Evolutionary conservation across 2,329 filamentous ascomycete genomes (phyloP), one percentile per base, ranked within the genome.

Genomic region (Myotisia sp.): DNA sequence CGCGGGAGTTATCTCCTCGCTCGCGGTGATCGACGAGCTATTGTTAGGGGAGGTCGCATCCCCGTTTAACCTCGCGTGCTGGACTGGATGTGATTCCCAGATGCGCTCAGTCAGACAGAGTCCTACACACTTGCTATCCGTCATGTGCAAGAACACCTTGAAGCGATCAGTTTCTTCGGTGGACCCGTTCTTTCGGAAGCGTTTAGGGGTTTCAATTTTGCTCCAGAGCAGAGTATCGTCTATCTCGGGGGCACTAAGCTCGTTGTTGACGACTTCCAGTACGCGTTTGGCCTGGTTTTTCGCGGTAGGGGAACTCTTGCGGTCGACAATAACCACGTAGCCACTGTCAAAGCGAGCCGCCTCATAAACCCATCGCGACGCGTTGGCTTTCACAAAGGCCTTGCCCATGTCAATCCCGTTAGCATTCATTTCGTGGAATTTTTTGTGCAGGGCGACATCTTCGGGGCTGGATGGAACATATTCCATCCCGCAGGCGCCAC

Each of bases 401-500:
- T 70, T 74, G 12, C 68, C 67, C 22, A 77, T 59, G 42, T 76
- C 70, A 13, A 77, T 65, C 2, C 75, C 75, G 16, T 68, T 67
- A 2, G 65, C 58, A 44, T 74, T 70, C 55, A 71, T 68, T 22
- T 68, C 67, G 49, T 79, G 75, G 44, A 72, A 79, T 42, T 71
- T 74, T 43, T 68, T 68, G 48, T 79, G 75, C 35, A 79, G 47
- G 5, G 64, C 65, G n/a, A 63, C 59, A 44, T 79, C 75, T 45
- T 76, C 72, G 5, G 60, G 54, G 32, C 69, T 68, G 0, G 73
- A 76, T 3, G 72, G 68, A 21, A 73, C 64, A 44, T 78, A 79
- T 34, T 75, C 70, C 75, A 79, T 79, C 1, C 71, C 70, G 45
- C 75, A 79, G 2, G 58, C 60, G 23, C 60, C 58, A 53, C 75